phyloP scores from a whole-genome alignment of 2,329 filamentous ascomycete species.

The Cordyceps cateniannulata region DNA sequence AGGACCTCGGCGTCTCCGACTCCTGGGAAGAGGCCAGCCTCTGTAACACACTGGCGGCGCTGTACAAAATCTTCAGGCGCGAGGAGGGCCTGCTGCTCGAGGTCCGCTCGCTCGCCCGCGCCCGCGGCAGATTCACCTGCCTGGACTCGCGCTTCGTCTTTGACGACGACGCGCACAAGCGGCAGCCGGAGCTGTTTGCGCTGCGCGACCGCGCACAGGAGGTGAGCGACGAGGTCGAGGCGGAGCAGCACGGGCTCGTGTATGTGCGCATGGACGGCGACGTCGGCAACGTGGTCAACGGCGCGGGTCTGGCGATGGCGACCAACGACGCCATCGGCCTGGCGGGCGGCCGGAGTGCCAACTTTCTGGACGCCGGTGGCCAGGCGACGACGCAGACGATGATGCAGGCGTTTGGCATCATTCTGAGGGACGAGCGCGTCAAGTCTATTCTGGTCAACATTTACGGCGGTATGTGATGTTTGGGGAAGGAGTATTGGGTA shows the following conservation, averaged over 20 bases:
- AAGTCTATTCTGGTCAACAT: constrained; percentile 59
- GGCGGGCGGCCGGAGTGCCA: constrained; percentile 63
- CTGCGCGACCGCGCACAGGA: constrained; percentile 29
- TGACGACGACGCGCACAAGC: constrained; percentile 39
- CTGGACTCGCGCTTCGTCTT: constrained; percentile 37
- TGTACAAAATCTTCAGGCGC: constrained; percentile 34
- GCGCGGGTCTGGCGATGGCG: constrained; percentile 86
- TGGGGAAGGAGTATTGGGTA: not conserved
- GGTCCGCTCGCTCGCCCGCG: constrained; percentile 30
- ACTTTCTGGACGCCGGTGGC: constrained; percentile 85
- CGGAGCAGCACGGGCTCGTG: constrained; percentile 62
- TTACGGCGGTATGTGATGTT: constrained; percentile 31
- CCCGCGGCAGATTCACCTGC: constrained; percentile 25
- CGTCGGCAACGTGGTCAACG: constrained; percentile 82
- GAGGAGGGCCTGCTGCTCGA: constrained; percentile 42
- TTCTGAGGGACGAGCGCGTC: constrained; percentile 65
- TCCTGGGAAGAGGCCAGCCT: constrained; percentile 15
- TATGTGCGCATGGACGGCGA: constrained; percentile 60
- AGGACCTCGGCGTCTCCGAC: not conserved
- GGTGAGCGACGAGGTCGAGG: constrained; percentile 28
- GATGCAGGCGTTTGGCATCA: constrained; percentile 65
- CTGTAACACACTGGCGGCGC: constrained; percentile 15
- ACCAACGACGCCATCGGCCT: constrained; percentile 72
- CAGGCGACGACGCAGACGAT: constrained; percentile 82
- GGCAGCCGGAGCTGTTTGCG: constrained; percentile 34